phyloP scores from a whole-genome alignment of 192 early-diverging fungal genomes.

The Radiomyces spectabilis region DNA sequence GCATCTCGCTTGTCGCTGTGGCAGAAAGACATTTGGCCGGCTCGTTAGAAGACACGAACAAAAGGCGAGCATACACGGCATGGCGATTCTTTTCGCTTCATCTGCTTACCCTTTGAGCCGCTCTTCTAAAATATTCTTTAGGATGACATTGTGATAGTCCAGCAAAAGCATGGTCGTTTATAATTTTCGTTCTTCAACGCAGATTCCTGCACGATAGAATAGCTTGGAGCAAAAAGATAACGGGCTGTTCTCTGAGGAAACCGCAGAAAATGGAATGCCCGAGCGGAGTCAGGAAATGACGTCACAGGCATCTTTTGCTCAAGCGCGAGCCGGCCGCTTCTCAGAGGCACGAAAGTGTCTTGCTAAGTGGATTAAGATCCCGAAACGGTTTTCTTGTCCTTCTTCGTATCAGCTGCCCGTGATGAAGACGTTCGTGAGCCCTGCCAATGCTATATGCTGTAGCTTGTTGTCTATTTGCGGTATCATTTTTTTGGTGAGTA shows the following conservation, averaged over 20 bases:
- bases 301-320: background rate
- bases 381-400: too few relatives aligned
- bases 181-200: background rate
- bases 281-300: background rate
- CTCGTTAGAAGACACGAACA: background rate
- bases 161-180: conserved; percentile 46
- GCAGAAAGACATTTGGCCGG: too few relatives aligned
- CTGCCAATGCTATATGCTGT: conserved; percentile 38
- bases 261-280: too few relatives aligned
- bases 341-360: too few relatives aligned
- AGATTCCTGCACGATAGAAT: background rate
- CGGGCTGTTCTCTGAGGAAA: too few relatives aligned
- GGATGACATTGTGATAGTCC: conserved; percentile 56
- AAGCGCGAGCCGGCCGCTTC: too few relatives aligned
- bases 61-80: background rate
- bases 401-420: too few relatives aligned
- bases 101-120: conserved; percentile 42
- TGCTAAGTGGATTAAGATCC: too few relatives aligned
- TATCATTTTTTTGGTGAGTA: conserved; percentile 38
- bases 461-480: conserved; percentile 38
- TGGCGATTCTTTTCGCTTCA: background rate
- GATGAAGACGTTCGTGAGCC: conserved; percentile 46
- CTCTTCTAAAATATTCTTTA: conserved; percentile 43
- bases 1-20: conserved; percentile 58
- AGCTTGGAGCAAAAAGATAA: background rate